Evolutionary conservation across 2,329 filamentous ascomycete species (phyloP), one percentile per base, ranked within the genome.

Genomic region (Juglanconis sp.): DNA sequence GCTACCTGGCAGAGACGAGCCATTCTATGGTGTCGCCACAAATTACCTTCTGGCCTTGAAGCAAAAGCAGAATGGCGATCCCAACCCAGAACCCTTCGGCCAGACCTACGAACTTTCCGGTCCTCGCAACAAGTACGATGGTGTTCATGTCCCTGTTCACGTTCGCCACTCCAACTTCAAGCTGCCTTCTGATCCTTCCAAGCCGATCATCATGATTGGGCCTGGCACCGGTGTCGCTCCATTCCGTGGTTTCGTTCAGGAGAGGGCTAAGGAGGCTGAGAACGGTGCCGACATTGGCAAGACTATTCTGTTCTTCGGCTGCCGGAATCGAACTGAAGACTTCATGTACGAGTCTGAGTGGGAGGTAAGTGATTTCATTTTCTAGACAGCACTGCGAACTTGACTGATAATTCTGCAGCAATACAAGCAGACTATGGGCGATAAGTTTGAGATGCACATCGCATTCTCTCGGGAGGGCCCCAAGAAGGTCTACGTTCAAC

Each of bases 91-190:
- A 71, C 87, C 91, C 32, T 91, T 95, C 69, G 91, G 92, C 57
- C 79, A 94, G 61, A 92, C 88, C 58, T 99, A 98, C 75, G 84
- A 92, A 60, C 89, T 98, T 67, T 88, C 77, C 53, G 95, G 95
- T 11, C 95, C 95, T 15, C 87, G 95, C 70, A 96, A 96, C 83
- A 98, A 96, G 78, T 99, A 98, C 75, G 91, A 96, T 69, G 94
- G 94, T 63, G 88, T 97, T 63, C 93, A 96, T 71, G 89, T 98
- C 31, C 95, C 95, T 3, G 91, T 99, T 13, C 95, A 99, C 72
- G 87, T 99, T 62, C 91, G 95, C 65, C 94, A 97, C 78, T 98
- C 95, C 65, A 99, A 98, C 81, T 99, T 99, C 86, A 98, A 98
- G 81, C 86, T 99, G 35, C 95, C 95, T 8, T 97, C 95, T 15